Base-by-base conservation (phyloP, 768 basidiomycete genomes). In the Aureoboletus auriporus region DNA sequence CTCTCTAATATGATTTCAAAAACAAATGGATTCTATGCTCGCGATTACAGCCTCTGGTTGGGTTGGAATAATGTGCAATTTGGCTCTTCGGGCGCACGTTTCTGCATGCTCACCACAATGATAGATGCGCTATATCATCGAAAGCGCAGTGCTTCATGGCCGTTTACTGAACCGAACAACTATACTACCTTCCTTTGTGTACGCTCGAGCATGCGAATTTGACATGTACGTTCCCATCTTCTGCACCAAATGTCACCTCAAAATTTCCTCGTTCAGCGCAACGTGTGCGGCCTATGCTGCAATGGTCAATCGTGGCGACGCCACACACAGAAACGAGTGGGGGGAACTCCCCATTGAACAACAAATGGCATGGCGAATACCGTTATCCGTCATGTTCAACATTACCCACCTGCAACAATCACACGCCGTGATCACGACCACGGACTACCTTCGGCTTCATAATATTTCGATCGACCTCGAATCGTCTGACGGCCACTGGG, bases 91-190 rank as follows among this genome's bases (percentile, higher is more conserved):
- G 1, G 12, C 20, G n/a, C 13, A 13, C 29, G 10, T 27, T 33
- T 33, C 5, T 10, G 33, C 11, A 5, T 33, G 33, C 14, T n/a
- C 8, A 1, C 27, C 0, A 35, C 55, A 27, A 48, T 8, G 6
- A 23, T 31, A 75, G 75, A 66, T 78, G 68, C 69, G 76, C 14
- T 76, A 77, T 47, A 78, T 77, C 47, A 70, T 77, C 33, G 75
- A 77, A 52, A 56, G 73, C 1, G 65, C 73, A 2, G 43, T 78
- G 13, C 55, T 73, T 14, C 76, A 77, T 42, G 74, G 75, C 14
- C 53, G 62, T 3, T 49, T 76, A 28, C 56, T 75, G 13, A 73
- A 75, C 49, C 61, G 75, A 42, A 73, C 71, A 6, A 65, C 74
- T 13, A 65, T 78, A 30, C 31, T 78, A 10, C 75, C 76, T 2